phyloP scores from a whole-genome alignment of 805 yeast species.

The Saturnispora silvae region DNA sequence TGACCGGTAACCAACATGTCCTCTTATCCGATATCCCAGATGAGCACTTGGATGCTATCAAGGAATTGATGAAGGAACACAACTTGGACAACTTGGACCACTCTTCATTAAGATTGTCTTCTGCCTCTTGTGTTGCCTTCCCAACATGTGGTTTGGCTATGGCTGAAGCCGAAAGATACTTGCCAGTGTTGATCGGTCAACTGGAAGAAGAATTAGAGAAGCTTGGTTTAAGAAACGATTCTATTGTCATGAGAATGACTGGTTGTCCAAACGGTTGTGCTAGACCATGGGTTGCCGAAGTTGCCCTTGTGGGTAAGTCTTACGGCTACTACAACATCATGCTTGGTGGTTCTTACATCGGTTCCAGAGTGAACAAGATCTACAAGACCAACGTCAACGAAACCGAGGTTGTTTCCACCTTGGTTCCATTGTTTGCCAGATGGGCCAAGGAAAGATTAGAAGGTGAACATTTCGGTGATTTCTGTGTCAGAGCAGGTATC shows the following conservation, averaged over 20 bases:
- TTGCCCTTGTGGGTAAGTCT: constrained; percentile 93
- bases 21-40: constrained; percentile 65
- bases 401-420: constrained; percentile 67
- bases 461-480: constrained; percentile 94
- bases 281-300: constrained; percentile 95
- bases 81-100: constrained; percentile 69
- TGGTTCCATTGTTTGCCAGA: constrained; percentile 82
- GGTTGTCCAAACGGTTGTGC: constrained; percentile 99
- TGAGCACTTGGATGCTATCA: constrained; percentile 51
- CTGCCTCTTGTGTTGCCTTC: constrained; percentile 96
- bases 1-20: constrained; percentile 94
- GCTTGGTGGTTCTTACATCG: constrained; percentile 94
- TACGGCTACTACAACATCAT: constrained; percentile 84
- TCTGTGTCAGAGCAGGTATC: constrained; percentile 75
- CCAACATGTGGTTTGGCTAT: constrained; percentile 98
- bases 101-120: constrained; percentile 76
- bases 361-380: constrained; percentile 84
- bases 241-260: constrained; percentile 95
- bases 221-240: constrained; percentile 86
- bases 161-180: constrained; percentile 94
- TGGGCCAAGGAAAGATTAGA: constrained; percentile 90
- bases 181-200: constrained; percentile 74
- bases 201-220: constrained; percentile 84
- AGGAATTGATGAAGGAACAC: constrained; percentile 55
- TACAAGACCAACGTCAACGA: constrained; percentile 83